These are phyloP conservation scores for Lentinula raphanica DNA, from an alignment of 768 basidiomycete species.

Conservation along the genomic window DNA sequence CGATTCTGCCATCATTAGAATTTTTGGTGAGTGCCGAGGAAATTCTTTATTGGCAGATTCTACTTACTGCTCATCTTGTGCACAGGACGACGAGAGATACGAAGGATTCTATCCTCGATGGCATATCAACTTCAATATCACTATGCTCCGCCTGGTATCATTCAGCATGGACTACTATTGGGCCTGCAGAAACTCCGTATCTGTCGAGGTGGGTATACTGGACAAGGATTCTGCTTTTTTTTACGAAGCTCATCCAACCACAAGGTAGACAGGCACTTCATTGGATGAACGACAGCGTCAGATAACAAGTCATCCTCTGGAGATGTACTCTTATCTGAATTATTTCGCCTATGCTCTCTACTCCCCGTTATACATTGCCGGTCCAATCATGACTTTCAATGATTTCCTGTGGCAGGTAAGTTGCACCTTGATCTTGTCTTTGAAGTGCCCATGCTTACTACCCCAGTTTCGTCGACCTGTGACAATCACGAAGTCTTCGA, in stretches of 20 bases:
- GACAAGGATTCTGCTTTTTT: background rate
- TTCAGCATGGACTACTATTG: conserved; percentile 94
- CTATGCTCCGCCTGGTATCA: conserved; percentile 88
- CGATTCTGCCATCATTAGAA: conserved; percentile 48
- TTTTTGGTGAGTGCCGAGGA: conserved; percentile 38
- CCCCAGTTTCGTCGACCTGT: conserved; percentile 58
- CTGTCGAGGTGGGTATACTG: conserved; percentile 32
- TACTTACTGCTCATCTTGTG: conserved; percentile 6
- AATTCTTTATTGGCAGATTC: background rate
- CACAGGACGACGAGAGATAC: conserved; percentile 45
- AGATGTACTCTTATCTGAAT: conserved; percentile 61
- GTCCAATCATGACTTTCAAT: conserved; percentile 94
- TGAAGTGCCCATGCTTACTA: too few species aligned
- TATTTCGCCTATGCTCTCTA: conserved; percentile 88
- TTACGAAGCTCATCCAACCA: background rate
- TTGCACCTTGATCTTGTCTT: too few species aligned
- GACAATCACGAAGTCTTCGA: conserved; percentile 31
- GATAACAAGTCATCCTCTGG: conserved; percentile 44
- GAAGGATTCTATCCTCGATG: conserved; percentile 85
- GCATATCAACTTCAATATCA: conserved; percentile 94
- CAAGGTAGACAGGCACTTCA: conserved; percentile 4
- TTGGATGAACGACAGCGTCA: conserved; percentile 60
- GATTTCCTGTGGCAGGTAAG: conserved; percentile 91
- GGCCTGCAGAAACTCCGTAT: conserved; percentile 44
- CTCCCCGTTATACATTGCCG: conserved; percentile 91